Percentiles rank a stretch among this genome's conserved stretches.
phyloP scores from a whole-genome alignment of 2,329 filamentous ascomycete species.

The Xylaria sp. region DNA sequence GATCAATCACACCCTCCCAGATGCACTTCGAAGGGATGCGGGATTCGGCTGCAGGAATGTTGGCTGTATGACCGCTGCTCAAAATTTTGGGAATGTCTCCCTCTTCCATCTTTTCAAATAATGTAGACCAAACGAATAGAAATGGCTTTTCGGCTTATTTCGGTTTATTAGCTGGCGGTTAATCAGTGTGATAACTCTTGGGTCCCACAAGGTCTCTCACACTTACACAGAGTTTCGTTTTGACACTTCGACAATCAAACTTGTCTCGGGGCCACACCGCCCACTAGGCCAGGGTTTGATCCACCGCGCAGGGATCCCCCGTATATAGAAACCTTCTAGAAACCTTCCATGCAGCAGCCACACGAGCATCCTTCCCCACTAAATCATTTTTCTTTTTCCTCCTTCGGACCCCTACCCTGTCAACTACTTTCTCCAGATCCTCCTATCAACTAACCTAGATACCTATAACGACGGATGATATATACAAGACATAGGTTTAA shows the following conservation, averaged over 20 bases:
- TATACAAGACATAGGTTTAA: neutral
- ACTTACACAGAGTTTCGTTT: slow-evolving; percentile 3
- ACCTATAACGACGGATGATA: slow-evolving; percentile 8
- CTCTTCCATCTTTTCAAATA: neutral
- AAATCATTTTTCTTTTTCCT: neutral
- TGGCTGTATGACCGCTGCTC: neutral
- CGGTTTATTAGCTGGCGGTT: neutral
- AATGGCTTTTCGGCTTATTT: neutral
- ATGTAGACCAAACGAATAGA: neutral
- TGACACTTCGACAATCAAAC: slow-evolving; percentile 32
- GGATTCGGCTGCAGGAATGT: slow-evolving; percentile 21
- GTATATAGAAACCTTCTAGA: slow-evolving; percentile 45
- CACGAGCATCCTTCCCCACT: slow-evolving; percentile 5
- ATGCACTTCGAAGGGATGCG: slow-evolving; percentile 20
- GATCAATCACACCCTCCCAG: neutral
- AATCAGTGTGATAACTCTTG: neutral
- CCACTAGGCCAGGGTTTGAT: slow-evolving; percentile 16
- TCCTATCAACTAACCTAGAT: neutral
- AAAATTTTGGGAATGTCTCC: neutral
- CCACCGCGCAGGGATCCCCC: slow-evolving; percentile 31
- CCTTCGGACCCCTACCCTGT: slow-evolving; percentile 12
- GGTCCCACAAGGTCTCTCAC: neutral
- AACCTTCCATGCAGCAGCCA: slow-evolving; percentile 46
- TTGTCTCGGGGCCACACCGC: slow-evolving; percentile 16
- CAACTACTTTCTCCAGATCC: slow-evolving; percentile 16